Evolutionary conservation across 257 asterid species (phyloP).

Genomic region (Plantago ovata): DNA sequence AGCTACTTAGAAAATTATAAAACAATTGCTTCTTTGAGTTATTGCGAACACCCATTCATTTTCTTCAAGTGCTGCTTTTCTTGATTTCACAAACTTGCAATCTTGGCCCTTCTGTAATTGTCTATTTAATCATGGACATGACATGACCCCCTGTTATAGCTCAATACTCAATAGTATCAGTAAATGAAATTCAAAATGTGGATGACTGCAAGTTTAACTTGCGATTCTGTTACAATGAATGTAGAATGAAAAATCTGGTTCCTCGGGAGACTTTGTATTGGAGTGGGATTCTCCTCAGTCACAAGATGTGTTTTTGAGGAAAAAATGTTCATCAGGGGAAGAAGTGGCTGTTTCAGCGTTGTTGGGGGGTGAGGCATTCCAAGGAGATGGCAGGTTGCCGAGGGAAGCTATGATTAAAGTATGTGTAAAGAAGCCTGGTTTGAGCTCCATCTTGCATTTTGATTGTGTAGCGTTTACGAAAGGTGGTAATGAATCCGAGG

Average conservation of each 20-base stretch:
- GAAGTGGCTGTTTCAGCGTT: slow-evolving; percentile 84
- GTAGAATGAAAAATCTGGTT: slow-evolving; percentile 51
- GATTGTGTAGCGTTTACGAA: slow-evolving; percentile 60
- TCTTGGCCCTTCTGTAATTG: too few relatives aligned
- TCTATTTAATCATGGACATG: too few relatives aligned
- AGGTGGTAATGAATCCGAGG: slow-evolving; percentile 31
- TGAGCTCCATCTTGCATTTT: slow-evolving; percentile 76
- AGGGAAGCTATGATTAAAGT: slow-evolving; percentile 69
- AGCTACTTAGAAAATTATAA: too few relatives aligned
- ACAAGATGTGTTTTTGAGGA: slow-evolving; percentile 66
- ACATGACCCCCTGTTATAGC: neutral
- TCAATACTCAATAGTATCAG: neutral
- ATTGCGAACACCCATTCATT: neutral
- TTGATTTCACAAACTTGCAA: neutral
- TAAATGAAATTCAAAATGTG: neutral
- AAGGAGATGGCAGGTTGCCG: slow-evolving; percentile 40
- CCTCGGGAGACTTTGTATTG: slow-evolving; percentile 59
- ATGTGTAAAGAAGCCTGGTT: slow-evolving; percentile 73
- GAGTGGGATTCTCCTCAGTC: slow-evolving; percentile 72
- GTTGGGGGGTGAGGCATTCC: slow-evolving; percentile 37
- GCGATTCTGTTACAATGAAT: slow-evolving; percentile 5
- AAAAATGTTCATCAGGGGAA: slow-evolving; percentile 66
- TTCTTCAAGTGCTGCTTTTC: neutral
- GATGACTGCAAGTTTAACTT: neutral
- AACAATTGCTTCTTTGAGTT: too few relatives aligned